Evolutionary conservation across 352 stramenopile genomes (phyloP), one percentile per base, ranked within the genome.

Genomic region (Peronosclerospora sorghi): DNA sequence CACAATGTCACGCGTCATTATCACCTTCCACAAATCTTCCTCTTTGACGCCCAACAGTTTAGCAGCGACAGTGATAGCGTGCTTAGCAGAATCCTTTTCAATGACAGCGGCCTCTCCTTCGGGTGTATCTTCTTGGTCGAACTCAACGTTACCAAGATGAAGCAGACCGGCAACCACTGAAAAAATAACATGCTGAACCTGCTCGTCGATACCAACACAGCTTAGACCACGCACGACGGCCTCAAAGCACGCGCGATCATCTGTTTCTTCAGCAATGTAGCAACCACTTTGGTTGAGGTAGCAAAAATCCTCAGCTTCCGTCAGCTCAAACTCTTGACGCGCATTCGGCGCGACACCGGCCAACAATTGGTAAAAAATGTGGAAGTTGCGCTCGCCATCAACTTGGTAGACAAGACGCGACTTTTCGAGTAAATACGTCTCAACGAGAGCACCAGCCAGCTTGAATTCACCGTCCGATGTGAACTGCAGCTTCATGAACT

Each of bases 401-500:
- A 93, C 86, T 32, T 94, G 82, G 58, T 91, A 85, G 42, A 92
- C 80, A 7, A 94, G 66, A 32, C 80, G 77, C 42, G 78, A 90
- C 62, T 92, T 92, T 51, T 94, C 78, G 9, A 94, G 59, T 58
- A 94, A 45, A 44, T 94, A 92, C 39, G 80, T 94, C 49, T 94
- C 79, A 23, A 94, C 74, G 14, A 87, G 79, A n/a, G 82, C 82
- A 37, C 82, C 82, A 0, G 76, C 75, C 24, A 94, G 68, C 58
- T 82, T 87, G 48, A 93, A 90, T 39, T 87, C 59, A 44, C 68
- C 77, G 49, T 88, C 67, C 29, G 61, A 50, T 45, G 94, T 94
- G 62, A 97, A 97, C 60, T 96, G 84, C 23, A 97, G 78, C 59
- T 95, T 95, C 70, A 97, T 96, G 44, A 95, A 96, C 69, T 97